Evolutionary conservation across 371 early-diverging fungal species (phyloP).

Genomic region (Aphelidium insulamus): DNA sequence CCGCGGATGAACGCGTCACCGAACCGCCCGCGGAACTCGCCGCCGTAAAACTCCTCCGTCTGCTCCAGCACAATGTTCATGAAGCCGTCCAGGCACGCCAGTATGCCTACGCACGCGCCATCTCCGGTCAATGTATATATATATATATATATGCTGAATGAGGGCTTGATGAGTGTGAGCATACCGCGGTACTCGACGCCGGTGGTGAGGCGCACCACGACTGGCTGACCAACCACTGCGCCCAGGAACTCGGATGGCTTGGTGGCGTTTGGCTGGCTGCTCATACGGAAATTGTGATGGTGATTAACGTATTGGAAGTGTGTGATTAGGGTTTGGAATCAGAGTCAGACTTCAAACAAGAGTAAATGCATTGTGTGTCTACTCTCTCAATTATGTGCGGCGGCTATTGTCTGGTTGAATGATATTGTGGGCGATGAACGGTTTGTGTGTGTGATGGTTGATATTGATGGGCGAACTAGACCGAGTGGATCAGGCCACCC

Average conservation of each 20-base stretch:
- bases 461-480: no score
- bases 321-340: no score
- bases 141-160: background rate
- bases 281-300: no score
- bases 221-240: conserved; percentile 50
- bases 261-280: no score
- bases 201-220: conserved; percentile 77
- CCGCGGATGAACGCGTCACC: conserved; percentile 93
- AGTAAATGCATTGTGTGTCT: no score
- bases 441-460: no score
- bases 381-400: no score
- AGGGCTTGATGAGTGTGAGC: background rate
- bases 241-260: conserved; percentile 65
- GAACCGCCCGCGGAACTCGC: conserved; percentile 66
- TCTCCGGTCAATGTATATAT: background rate
- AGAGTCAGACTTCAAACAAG: no score
- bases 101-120: conserved; percentile 26
- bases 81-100: conserved; percentile 94
- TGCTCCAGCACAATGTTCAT: conserved; percentile 96
- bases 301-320: no score
- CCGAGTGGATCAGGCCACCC: no score
- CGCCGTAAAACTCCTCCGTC: conserved; percentile 86
- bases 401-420: no score
- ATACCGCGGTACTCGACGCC: conserved; percentile 82
- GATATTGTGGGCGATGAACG: no score